Base-by-base conservation (phyloP, 495 filamentous ascomycete species). In the Penicilliopsis zonata region DNA sequence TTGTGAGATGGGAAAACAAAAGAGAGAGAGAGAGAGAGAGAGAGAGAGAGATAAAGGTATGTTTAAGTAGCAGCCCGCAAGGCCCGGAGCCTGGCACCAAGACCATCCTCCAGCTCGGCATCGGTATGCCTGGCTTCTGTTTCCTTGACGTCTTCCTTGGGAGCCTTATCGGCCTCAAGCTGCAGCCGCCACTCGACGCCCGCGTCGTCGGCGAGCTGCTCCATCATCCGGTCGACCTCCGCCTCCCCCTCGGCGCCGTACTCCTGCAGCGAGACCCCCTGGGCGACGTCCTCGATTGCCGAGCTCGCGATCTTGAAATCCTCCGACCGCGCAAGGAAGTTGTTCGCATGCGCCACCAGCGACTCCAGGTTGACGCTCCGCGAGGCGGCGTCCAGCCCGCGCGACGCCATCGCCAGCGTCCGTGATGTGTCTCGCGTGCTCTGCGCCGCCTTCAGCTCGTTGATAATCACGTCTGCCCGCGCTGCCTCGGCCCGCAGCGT, bases 381-480 rank as follows among this genome's bases (percentile, higher is more conserved):
- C 1, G 52, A 58, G 9, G 62, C 62, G 1, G 59, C 62, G 28
- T 66, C 59, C 18, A 66, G 42, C 0, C 62, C 62, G 1, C 62
- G 51, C 9, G 54, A 59, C 0, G 62, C 62, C 14, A 66, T 22
- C 9, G 58, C 59, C 2, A 66, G 49, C 0, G 62, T 66, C 2
- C 59, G 47, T 2, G 62, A 63, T 5, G 62, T 66, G 34, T 66
- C 62, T 9, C 62, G 59, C 5, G 62, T 66, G 36, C 52, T 57
- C 25, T 66, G 62, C 0, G 59, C 62, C 10, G 62, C 60, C 38
- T 66, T 66, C 8, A 66, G 49, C 33, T 66, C 62, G 37, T 66
- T 66, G 49, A 66, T 66, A 9, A 66, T 66, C 0, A 66, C 62
- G 25, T 66, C 62, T 21, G 62, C 59, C 4, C 62, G 57, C 9